Conservation (phyloP, 2,329 filamentous ascomycete species). For the Apiospora phragmitis region DNA sequence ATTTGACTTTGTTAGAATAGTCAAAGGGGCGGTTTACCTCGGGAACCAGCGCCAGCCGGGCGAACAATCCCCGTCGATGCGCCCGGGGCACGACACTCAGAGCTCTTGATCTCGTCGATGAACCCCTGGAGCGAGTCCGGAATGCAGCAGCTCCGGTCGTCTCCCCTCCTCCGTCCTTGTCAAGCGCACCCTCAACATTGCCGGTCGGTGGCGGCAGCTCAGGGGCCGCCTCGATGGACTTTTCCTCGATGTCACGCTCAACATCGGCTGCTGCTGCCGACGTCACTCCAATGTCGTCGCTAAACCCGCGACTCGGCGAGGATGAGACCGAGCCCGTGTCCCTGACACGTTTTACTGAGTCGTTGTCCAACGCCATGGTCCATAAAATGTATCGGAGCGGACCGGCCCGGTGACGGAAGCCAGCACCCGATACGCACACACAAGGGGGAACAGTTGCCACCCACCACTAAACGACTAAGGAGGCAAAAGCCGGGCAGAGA, state of each 20-base stretch:
- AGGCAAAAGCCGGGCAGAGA: background rate
- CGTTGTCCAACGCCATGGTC: background rate
- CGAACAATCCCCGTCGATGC: constrained; percentile 40
- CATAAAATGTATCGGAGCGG: background rate
- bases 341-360: background rate
- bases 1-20: constrained; percentile 75
- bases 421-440: background rate
- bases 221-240: constrained; percentile 7
- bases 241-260: background rate
- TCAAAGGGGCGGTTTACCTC: constrained; percentile 77
- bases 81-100: constrained; percentile 14
- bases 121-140: constrained; percentile 7
- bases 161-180: background rate
- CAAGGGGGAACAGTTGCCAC: background rate
- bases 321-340: background rate
- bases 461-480: background rate
- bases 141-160: background rate
- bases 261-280: background rate
- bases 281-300: background rate
- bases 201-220: constrained; percentile 2
- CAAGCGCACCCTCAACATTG: background rate
- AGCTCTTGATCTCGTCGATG: constrained; percentile 13
- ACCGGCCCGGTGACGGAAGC: constrained; percentile 1
- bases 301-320: background rate
- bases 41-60: constrained; percentile 68